These are phyloP conservation scores for Syzygium syzygioides DNA, from an alignment of 441 rosid genomes.

Conservation along the genomic window DNA sequence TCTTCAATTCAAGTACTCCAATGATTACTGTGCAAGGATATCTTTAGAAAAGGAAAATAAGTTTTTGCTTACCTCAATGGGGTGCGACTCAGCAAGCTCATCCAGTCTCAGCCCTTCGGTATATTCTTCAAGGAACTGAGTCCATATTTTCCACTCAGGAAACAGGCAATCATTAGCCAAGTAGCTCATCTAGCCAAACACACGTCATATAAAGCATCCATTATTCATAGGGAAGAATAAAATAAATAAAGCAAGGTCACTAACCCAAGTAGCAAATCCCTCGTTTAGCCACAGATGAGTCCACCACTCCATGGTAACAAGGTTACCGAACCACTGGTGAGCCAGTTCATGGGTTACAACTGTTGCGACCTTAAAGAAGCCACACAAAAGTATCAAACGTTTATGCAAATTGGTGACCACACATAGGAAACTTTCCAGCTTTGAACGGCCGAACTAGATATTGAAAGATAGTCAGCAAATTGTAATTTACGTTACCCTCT, in stretches of 20 bases:
- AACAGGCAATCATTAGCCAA: conserved; percentile 82
- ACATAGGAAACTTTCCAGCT: neutral
- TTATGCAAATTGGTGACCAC: neutral
- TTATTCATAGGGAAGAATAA: neutral
- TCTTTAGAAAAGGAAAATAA: neutral
- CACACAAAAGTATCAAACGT: conserved; percentile 4
- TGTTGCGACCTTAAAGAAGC: conserved; percentile 58
- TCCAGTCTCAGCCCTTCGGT: conserved; percentile 80
- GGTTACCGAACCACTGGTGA: conserved; percentile 99
- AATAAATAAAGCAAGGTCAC: neutral
- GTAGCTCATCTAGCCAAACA: conserved; percentile 75
- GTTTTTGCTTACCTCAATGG: conserved; percentile 65
- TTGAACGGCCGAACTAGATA: neutral
- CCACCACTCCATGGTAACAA: conserved; percentile 99
- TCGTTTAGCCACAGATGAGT: conserved; percentile 95
- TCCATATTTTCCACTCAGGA: conserved; percentile 97
- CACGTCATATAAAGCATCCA: neutral
- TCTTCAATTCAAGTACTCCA: neutral
- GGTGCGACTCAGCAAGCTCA: conserved; percentile 94
- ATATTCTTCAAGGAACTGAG: conserved; percentile 85
- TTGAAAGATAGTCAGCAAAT: neutral
- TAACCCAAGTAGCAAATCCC: conserved; percentile 99
- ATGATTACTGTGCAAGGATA: neutral
- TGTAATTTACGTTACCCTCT: conserved; percentile 41
- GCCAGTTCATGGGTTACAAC: conserved; percentile 97